Evolutionary conservation across 306 rosid species (phyloP), one percentile per base, ranked within the genome.

Genomic region (Potentilla sterilis): DNA sequence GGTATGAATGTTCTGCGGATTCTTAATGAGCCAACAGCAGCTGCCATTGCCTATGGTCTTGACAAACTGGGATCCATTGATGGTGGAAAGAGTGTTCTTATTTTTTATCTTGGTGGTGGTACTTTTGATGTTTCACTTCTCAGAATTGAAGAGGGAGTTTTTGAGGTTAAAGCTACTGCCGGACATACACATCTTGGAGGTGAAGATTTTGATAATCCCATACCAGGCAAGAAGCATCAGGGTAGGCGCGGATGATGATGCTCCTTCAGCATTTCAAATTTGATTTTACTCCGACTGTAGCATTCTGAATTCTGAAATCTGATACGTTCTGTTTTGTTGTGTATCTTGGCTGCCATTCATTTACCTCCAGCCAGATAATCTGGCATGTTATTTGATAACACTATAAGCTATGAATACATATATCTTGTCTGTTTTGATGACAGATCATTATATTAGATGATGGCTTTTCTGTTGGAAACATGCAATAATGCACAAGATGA

Each of bases 221-320:
- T 57, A 57, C 13, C 41, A 21, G 15, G 54, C 9, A 57, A 37
- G 47, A 41, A 37, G 93, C 84, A 91, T 63, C 88, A 87, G 69
- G 88, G 88, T 2, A 16, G 57, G 57, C 1, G 8, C 24, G 6
- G 6, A 1, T 57, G 63, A 57, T 9, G 63, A 16, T 22, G 34
- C 35, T 3, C 63, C 63, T 54, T 21, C 28, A 7, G 28, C 61
- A 7, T 6, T 44, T 9, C 12, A 28, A 28, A 28, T 28, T 28
- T 28, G 28, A 28, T 28, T 28, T 28, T 28, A 28, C 28, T 28
- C 28, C 28, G 28, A 28, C 0, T 28, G 28, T 28, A 28, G 28
- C 28, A 28, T 28, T 28, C 28, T 28, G 28, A 28, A 28, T 28
- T 28, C 28, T 28, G 28, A 28, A 28, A 28, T 28, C 28, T 28